Evolutionary conservation across 495 filamentous ascomycete genomes (phyloP).

Genomic region (Venustampulla echinocandica): DNA sequence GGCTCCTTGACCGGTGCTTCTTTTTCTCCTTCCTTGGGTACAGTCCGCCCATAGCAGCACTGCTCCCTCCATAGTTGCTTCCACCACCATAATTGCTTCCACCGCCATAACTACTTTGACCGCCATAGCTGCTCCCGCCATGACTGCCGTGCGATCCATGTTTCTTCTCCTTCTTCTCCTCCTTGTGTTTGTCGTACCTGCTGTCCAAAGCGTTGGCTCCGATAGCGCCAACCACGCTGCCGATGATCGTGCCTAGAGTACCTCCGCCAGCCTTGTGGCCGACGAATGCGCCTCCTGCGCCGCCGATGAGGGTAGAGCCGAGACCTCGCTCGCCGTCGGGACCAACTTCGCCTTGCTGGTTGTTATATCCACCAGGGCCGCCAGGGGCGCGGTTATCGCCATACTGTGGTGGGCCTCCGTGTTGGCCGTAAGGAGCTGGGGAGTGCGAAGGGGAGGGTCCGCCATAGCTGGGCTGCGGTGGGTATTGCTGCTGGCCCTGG

Average conservation of each 20-base stretch:
- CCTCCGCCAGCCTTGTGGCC: slow-evolving; percentile 41
- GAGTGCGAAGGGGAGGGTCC: slow-evolving; percentile 7
- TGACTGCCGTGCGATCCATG: background rate
- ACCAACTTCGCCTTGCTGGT: slow-evolving; percentile 7
- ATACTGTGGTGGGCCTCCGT: slow-evolving; percentile 19
- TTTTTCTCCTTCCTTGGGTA: background rate
- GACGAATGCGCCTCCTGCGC: slow-evolving; percentile 42
- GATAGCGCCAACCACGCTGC: slow-evolving; percentile 44
- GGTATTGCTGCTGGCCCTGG: slow-evolving; percentile 4
- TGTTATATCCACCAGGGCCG: slow-evolving; percentile 11
- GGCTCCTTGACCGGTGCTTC: background rate
- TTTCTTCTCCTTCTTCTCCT: slow-evolving; percentile 19
- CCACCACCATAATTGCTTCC: background rate
- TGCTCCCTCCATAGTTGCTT: background rate
- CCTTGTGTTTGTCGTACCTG: slow-evolving; percentile 33
- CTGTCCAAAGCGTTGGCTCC: slow-evolving; percentile 47
- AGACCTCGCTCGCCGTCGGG: slow-evolving; percentile 41
- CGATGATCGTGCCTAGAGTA: slow-evolving; percentile 39
- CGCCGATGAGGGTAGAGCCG: slow-evolving; percentile 45
- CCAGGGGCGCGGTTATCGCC: slow-evolving; percentile 19
- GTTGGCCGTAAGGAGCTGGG: slow-evolving; percentile 5
- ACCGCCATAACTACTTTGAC: background rate
- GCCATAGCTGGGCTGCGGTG: slow-evolving; percentile 5
- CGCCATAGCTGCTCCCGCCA: slow-evolving; percentile 6
- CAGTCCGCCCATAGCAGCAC: background rate